Evolutionary conservation across 345 rosid genomes (phyloP), one percentile per base, ranked within the genome.

Genomic region (Eucalyptus leucophloia): DNA sequence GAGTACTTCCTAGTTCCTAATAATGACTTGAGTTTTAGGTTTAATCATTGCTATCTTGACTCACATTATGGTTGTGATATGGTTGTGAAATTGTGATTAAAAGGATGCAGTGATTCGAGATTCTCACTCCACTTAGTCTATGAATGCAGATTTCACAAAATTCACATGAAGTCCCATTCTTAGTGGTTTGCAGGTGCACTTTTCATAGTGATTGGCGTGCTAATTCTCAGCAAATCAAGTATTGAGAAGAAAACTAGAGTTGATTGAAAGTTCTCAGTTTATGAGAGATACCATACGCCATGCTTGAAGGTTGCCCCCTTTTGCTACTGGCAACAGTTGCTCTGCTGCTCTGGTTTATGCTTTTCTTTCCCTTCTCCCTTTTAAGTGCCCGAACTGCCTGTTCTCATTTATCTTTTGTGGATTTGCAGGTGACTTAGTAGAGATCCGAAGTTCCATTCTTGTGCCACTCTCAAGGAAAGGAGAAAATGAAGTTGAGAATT

Each of bases 121-220:
- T 86, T 86, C 58, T 50, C 58, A n/a, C 5, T 34, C 58, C 26
- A 40, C 58, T 30, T 16, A n/a, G 54, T 24, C 87, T 15, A 30
- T 86, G 21, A 50, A 47, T 28, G 37, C 34, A 32, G 40, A 10
- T 86, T 86, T 86, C 32, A 14, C 21, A 7, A 45, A 47, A 9
- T 28, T 86, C 23, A 86, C 56, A 49, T 26, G 18, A 40, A 72
- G 81, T 19, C 28, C 32, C 8, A 6, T 82, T 44, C 65, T 21
- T 86, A 98, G 99, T 98, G 99, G 98, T 94, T 98, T 94, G 98
- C 97, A 51, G 98, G 99, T 72, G 99, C 99, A 67, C 80, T 95
- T n/a, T 89, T 95, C 87, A 94, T 96, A 23, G 94, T 96, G 9
- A 87, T 94, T 50, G 99, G 99, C 24, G 98, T 95, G 87, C 87